Conservation (phyloP, 768 basidiomycete genomes). For the Sistotremastrum suecicum region DNA sequence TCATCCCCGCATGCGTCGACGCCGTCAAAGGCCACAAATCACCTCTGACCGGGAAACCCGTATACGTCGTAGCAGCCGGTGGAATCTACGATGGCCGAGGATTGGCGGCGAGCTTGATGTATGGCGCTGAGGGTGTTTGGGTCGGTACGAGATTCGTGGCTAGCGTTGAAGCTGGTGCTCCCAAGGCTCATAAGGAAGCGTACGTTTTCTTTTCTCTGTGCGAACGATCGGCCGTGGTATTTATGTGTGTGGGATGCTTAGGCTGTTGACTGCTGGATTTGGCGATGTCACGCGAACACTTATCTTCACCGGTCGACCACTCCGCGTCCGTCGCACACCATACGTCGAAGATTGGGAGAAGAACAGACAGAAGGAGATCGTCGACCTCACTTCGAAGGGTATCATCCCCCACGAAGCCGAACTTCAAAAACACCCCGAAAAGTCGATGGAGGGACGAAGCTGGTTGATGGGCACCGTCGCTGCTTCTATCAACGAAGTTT, state of each 20-base stretch:
- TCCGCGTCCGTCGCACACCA: slow-evolving; percentile 72
- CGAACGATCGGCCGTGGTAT: neutral
- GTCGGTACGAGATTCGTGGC: slow-evolving; percentile 83
- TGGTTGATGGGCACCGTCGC: slow-evolving; percentile 84
- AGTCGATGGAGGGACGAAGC: slow-evolving; percentile 43
- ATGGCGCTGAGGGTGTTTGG: slow-evolving; percentile 81
- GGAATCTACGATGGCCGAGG: slow-evolving; percentile 84
- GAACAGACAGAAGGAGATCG: slow-evolving; percentile 70
- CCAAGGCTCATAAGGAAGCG: slow-evolving; percentile 73
- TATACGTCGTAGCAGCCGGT: slow-evolving; percentile 85
- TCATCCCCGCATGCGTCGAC: slow-evolving; percentile 87
- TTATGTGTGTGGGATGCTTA: neutral
- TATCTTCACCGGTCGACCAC: slow-evolving; percentile 81
- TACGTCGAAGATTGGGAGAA: slow-evolving; percentile 80
- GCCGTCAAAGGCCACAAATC: slow-evolving; percentile 62
- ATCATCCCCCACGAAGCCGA: slow-evolving; percentile 64
- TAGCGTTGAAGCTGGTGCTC: slow-evolving; percentile 63
- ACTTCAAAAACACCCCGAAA: slow-evolving; percentile 69
- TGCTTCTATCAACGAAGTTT: slow-evolving; percentile 56
- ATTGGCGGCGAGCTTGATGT: slow-evolving; percentile 75
- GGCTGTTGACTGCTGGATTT: slow-evolving; percentile 47
- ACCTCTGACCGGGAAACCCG: slow-evolving; percentile 66
- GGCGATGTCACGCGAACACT: slow-evolving; percentile 76
- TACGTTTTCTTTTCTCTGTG: slow-evolving; percentile 7
- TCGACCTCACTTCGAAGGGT: slow-evolving; percentile 70